phyloP scores from a whole-genome alignment of 495 filamentous ascomycete species.

The Neurospora tetraspora region DNA sequence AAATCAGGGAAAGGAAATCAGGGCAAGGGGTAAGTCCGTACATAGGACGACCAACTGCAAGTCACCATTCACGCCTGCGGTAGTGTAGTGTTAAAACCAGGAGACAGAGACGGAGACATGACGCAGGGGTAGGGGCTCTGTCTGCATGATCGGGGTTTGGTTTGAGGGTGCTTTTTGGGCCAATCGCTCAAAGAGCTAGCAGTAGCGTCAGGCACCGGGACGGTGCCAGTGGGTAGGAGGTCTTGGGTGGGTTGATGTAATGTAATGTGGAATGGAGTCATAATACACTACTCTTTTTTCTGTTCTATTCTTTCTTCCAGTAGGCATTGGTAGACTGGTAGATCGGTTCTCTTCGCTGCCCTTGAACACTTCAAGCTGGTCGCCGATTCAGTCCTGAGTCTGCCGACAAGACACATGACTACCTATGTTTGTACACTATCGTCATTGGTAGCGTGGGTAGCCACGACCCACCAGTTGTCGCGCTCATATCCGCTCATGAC shows the following conservation, averaged over 20 bases:
- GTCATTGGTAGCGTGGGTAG: constrained; percentile 16
- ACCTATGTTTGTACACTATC: not conserved
- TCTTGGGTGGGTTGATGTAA: not conserved
- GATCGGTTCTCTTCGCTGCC: not conserved
- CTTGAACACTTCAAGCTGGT: not conserved
- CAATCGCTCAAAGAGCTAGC: not conserved
- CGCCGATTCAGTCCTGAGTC: not conserved
- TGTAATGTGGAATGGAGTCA: not conserved
- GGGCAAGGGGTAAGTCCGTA: not conserved
- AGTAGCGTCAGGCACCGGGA: not conserved
- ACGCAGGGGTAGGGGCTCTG: not conserved
- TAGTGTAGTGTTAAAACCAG: not conserved
- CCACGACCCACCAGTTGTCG: constrained; percentile 91
- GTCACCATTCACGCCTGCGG: not conserved
- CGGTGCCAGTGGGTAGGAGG: not conserved
- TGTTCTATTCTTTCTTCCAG: not conserved
- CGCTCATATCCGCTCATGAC: constrained; percentile 84
- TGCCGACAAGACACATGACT: constrained; percentile 3
- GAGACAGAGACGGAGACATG: not conserved
- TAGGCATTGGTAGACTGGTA: not conserved
- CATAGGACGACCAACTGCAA: not conserved
- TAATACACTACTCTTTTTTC: not conserved
- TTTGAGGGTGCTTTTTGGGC: not conserved
- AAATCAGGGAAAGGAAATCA: not conserved
- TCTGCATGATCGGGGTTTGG: not conserved